Percentiles rank a stretch among this genome's conserved stretches.
Evolutionary conservation across 768 basidiomycete species (phyloP).

Genomic region (Hydnum rufescens): DNA sequence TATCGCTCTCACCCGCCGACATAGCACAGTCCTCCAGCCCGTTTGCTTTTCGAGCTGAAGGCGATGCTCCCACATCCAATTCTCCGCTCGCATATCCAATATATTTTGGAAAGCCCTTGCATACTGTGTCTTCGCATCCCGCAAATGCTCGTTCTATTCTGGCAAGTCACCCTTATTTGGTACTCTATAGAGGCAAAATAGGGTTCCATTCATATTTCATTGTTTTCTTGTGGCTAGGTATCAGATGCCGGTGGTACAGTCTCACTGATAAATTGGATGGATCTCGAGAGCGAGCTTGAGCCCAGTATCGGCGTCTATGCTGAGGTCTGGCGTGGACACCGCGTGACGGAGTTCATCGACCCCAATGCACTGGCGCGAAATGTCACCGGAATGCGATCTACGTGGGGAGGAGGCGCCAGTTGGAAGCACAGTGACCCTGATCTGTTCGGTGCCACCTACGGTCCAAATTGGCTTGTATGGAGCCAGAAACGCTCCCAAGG

Average conservation of each 20-base stretch:
- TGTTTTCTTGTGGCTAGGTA: too few species aligned
- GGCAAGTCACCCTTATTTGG: too few species aligned
- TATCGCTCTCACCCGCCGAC: neutral
- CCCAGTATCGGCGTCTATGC: constrained; percentile 18
- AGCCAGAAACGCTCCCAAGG: constrained; percentile 51
- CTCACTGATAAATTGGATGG: constrained; percentile 68
- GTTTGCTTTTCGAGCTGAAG: too few species aligned
- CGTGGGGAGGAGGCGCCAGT: constrained; percentile 38
- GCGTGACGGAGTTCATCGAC: constrained; percentile 51
- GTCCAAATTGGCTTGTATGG: constrained; percentile 57
- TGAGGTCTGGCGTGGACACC: constrained; percentile 38
- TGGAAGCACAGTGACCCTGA: constrained; percentile 55
- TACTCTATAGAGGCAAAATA: too few species aligned
- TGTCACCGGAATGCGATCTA: constrained; percentile 25
- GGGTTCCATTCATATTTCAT: too few species aligned
- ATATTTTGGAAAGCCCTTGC: constrained; percentile 50
- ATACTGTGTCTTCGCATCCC: constrained; percentile 47
- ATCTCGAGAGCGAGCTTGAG: constrained; percentile 27
- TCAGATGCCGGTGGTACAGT: constrained; percentile 55
- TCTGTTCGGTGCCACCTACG: constrained; percentile 67
- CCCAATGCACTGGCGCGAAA: constrained; percentile 40
- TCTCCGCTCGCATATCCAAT: constrained; percentile 33
- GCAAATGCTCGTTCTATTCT: constrained; percentile 48
- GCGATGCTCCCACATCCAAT: constrained; percentile 22
- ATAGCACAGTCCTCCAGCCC: neutral